Conservation (phyloP, 306 rosid genomes). For the Inga laurina region DNA sequence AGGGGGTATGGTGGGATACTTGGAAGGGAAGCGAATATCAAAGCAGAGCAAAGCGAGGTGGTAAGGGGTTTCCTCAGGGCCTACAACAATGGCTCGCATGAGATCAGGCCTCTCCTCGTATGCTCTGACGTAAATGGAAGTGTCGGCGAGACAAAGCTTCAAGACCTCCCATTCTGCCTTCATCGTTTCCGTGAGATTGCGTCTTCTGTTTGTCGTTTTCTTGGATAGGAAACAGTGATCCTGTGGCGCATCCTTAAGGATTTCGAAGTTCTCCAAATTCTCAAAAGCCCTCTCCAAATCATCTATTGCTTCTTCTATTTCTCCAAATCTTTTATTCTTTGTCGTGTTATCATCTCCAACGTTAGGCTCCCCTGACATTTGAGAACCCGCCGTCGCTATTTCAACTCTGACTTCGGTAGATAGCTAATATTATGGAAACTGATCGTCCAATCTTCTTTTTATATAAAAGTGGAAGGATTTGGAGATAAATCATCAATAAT, state of each 20-base stretch:
- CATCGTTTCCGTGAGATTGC: background rate
- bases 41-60: constrained; percentile 40
- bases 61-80: constrained; percentile 23
- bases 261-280: constrained; percentile 21
- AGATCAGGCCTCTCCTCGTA: constrained; percentile 31
- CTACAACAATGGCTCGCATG: constrained; percentile 37
- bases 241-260: background rate
- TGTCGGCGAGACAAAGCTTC: background rate
- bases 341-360: background rate
- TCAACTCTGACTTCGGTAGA: background rate
- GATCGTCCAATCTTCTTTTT: background rate
- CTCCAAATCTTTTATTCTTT: constrained; percentile 24
- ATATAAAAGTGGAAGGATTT: background rate
- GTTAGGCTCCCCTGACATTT: background rate
- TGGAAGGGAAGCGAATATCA: constrained; percentile 35
- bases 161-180: constrained; percentile 11
- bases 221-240: constrained; percentile 20
- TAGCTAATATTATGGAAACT: background rate
- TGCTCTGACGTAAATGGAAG: constrained; percentile 29
- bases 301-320: constrained; percentile 35
- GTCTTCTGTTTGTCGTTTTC: background rate
- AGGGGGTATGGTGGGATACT: constrained; percentile 28
- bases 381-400: background rate
- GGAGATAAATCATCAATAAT: no score
- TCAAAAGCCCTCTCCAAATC: constrained; percentile 16